Conservation (phyloP, 2,329 filamentous ascomycete species). For the Alternaria consortialis region DNA sequence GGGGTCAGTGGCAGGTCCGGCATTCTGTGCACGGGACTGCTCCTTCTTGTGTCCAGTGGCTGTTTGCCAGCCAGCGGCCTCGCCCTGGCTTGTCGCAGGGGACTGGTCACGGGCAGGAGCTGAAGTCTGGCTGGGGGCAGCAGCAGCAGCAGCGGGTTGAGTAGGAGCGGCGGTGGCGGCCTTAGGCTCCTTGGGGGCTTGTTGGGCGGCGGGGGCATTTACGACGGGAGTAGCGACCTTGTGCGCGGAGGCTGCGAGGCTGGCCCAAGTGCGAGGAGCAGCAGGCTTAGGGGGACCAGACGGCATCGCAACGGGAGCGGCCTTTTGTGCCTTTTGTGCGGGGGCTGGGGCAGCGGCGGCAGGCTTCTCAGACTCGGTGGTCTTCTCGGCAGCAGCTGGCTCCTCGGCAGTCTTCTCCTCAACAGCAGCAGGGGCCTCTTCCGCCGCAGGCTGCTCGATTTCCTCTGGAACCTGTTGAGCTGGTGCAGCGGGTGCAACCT, state of each 20-base stretch:
- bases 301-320: slow-evolving; percentile 65
- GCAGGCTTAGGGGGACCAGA: slow-evolving; percentile 66
- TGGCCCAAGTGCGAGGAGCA: slow-evolving; percentile 75
- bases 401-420: slow-evolving; percentile 50
- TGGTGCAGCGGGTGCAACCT: slow-evolving; percentile 45
- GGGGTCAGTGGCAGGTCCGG: slow-evolving; percentile 70
- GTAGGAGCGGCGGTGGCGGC: slow-evolving; percentile 45
- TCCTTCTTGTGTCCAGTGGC: slow-evolving; percentile 82
- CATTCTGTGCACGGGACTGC: slow-evolving; percentile 76
- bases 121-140: slow-evolving; percentile 42
- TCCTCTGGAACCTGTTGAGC: slow-evolving; percentile 49
- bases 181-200: slow-evolving; percentile 47
- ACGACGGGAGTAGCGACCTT: slow-evolving; percentile 55
- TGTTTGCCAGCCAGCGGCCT: slow-evolving; percentile 83
- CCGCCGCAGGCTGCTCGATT: slow-evolving; percentile 49
- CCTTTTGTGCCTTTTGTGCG: slow-evolving; percentile 62
- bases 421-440: slow-evolving; percentile 51
- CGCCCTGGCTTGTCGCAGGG: slow-evolving; percentile 59
- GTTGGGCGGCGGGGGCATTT: slow-evolving; percentile 45
- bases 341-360: slow-evolving; percentile 69
- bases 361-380: slow-evolving; percentile 65
- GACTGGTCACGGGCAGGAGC: slow-evolving; percentile 50
- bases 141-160: slow-evolving; percentile 26
- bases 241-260: slow-evolving; percentile 65
- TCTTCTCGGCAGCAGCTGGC: slow-evolving; percentile 43